Percentiles rank a stretch among this genome's conserved stretches.
These are phyloP conservation scores for Hypericum androsaemum DNA, from an alignment of 345 rosid species.

Conservation along the genomic window DNA sequence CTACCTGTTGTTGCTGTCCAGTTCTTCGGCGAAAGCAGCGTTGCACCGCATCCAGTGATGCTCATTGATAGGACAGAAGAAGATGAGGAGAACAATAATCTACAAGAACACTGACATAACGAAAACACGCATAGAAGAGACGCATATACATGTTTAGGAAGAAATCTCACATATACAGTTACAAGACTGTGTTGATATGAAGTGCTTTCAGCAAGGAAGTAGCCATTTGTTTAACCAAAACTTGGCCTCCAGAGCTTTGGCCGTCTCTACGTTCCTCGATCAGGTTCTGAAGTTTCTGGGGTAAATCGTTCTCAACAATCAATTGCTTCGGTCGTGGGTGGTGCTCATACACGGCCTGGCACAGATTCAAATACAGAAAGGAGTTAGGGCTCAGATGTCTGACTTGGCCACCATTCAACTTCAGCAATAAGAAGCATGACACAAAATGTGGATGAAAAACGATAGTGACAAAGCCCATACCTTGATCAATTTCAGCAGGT, in stretches of 20 bases:
- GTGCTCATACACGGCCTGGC: constrained; percentile 94
- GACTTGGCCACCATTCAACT: too few relatives aligned
- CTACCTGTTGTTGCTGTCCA: not conserved
- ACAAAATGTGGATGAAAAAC: not conserved
- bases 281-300: constrained; percentile 69
- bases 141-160: constrained; percentile 13
- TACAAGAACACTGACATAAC: not conserved
- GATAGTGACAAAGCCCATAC: constrained; percentile 16
- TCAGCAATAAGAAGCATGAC: too few relatives aligned
- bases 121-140: not conserved
- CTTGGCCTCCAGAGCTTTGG: constrained; percentile 94
- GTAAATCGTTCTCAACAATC: constrained; percentile 91
- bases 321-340: constrained; percentile 94
- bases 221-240: constrained; percentile 94
- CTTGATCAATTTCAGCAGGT: constrained; percentile 88
- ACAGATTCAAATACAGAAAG: not conserved
- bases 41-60: not conserved
- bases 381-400: too few relatives aligned
- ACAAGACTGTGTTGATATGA: constrained; percentile 81
- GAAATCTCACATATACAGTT: constrained; percentile 17
- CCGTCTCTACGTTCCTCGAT: constrained; percentile 97
- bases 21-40: not conserved
- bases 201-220: constrained; percentile 93
- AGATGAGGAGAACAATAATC: not conserved
- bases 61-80: not conserved